Conservation (phyloP, 805 yeast species). For the Teunomyces panamensis region DNA sequence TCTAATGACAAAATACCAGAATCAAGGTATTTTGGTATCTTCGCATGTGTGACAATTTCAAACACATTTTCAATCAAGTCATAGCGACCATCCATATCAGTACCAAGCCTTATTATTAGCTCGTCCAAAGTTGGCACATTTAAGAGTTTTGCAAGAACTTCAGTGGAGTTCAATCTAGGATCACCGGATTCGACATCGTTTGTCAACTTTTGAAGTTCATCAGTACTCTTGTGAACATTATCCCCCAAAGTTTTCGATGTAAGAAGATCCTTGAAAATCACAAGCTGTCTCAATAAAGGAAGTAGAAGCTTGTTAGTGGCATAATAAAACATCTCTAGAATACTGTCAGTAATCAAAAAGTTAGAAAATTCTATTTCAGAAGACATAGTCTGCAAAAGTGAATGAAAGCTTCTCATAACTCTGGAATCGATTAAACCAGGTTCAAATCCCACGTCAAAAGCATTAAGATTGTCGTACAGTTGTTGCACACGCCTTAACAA, state of each 20-base stretch:
- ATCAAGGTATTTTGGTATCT: conserved; percentile 23
- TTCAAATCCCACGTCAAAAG: not conserved
- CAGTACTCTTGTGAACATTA: conserved; percentile 13
- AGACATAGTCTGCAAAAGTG: not conserved
- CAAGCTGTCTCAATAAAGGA: conserved; percentile 35
- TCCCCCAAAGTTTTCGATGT: conserved; percentile 28
- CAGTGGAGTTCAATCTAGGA: conserved; percentile 15
- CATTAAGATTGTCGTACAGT: not conserved
- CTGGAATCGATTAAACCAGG: no score
- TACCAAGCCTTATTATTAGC: conserved; percentile 11
- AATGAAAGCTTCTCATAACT: no score
- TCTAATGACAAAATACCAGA: conserved; percentile 32
- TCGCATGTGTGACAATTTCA: conserved; percentile 21
- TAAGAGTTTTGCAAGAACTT: conserved; percentile 23
- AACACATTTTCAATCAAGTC: conserved; percentile 19
- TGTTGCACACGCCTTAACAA: conserved; percentile 4
- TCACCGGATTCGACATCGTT: conserved; percentile 14
- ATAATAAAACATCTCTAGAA: not conserved
- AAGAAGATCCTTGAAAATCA: conserved; percentile 32
- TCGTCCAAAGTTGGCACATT: conserved; percentile 22
- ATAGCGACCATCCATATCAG: not conserved
- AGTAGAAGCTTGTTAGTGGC: conserved; percentile 21
- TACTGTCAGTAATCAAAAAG: not conserved
- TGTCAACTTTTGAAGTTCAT: conserved; percentile 15
- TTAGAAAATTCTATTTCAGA: not conserved